phyloP scores from a whole-genome alignment of 139 green algal species.

The Chlorella sorokiniana region DNA sequence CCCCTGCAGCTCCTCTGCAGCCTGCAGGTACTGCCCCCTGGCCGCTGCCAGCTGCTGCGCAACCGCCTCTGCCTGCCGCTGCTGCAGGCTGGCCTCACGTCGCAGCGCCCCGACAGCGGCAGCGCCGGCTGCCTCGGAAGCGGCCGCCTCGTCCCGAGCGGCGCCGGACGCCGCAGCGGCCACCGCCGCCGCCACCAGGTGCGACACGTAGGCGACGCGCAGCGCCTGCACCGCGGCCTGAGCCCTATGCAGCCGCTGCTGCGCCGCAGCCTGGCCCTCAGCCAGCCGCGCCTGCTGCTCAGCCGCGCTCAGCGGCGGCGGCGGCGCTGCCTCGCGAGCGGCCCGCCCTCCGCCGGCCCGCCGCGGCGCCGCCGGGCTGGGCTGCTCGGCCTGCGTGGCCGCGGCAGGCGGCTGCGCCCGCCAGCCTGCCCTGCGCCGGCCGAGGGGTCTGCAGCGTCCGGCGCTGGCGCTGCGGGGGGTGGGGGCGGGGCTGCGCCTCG shows the following conservation, averaged over 20 bases:
- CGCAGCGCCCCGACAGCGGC: too few relatives aligned
- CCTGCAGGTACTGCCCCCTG: constrained; percentile 1
- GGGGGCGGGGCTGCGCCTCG: background rate
- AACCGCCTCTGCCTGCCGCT: background rate
- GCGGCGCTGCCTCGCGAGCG: background rate
- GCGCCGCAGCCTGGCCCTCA: background rate
- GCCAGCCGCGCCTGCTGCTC: constrained; percentile 2
- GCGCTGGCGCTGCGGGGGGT: background rate
- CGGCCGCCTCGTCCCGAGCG: background rate
- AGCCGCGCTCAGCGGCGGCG: background rate
- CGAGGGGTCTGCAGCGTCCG: background rate
- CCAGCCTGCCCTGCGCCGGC: background rate
- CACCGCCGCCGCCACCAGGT: background rate
- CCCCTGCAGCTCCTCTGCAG: constrained; percentile 12
- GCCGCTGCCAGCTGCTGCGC: constrained; percentile 13
- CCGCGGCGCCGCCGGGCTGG: too few relatives aligned
- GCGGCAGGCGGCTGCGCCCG: background rate
- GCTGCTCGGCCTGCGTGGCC: background rate
- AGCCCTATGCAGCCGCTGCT: constrained; percentile 1
- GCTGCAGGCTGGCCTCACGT: background rate
- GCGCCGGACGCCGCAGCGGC: background rate
- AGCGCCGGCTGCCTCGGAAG: too few relatives aligned
- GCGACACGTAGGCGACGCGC: background rate
- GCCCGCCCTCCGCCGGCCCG: background rate
- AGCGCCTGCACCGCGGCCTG: background rate